A percentile compares a stretch with the other conserved stretches of the same genome.
Conservation (phyloP, 2,329 filamentous ascomycete species). For the Clonostachys chloroleuca region DNA sequence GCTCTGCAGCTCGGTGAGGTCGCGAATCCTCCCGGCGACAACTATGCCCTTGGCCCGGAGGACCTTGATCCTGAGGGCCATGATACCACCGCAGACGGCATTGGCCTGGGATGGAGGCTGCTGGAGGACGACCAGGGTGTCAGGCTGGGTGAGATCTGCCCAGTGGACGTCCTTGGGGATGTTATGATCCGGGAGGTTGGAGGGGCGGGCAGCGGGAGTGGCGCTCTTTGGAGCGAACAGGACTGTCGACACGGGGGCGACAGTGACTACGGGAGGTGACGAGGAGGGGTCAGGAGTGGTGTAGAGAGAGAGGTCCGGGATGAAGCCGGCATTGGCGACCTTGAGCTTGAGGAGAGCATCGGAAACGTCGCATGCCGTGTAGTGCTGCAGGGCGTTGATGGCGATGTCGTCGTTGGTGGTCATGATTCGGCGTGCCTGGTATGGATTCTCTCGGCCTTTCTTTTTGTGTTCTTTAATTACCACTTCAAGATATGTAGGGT, state of each 20-base stretch:
- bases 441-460: no score
- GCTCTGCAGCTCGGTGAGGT: constrained; percentile 54
- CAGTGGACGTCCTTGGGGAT: constrained; percentile 60
- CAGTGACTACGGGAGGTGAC: constrained; percentile 17
- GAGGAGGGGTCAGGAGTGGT: constrained; percentile 15
- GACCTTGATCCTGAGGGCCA: constrained; percentile 64
- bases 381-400: constrained; percentile 8
- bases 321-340: constrained; percentile 60
- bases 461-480: no score
- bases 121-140: constrained; percentile 61
- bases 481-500: no score
- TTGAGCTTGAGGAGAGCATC: constrained; percentile 70
- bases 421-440: no score
- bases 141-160: constrained; percentile 58
- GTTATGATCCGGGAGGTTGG: constrained; percentile 21
- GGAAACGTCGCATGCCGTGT: constrained; percentile 56
- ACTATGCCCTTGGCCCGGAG: constrained; percentile 57
- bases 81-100: constrained; percentile 72
- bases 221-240: constrained; percentile 56
- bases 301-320: constrained; percentile 48
- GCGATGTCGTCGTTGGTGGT: no score
- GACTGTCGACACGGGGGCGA: constrained; percentile 56
- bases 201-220: no score
- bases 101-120: constrained; percentile 63
- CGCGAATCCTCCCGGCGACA: constrained; percentile 65